phyloP scores from a whole-genome alignment of 1,284 basidiomycete genomes.

The Ceratobasidium sp. region DNA sequence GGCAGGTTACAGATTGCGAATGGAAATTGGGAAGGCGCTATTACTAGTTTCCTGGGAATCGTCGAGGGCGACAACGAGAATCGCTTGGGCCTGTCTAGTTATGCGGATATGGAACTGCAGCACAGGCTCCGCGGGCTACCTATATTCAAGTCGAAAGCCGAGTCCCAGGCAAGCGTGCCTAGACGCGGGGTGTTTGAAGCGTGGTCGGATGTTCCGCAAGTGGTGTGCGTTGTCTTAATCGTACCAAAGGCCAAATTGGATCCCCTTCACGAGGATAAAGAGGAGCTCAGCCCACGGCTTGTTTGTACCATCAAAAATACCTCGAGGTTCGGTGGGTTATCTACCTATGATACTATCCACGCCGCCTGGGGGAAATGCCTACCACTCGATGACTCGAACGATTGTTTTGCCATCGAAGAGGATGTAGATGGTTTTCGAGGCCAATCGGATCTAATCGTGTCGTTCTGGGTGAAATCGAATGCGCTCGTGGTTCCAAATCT shows the following conservation, averaged over 20 bases:
- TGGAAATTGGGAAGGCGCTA: constrained; percentile 10
- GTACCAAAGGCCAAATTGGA: constrained; percentile 13
- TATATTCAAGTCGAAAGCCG: not conserved
- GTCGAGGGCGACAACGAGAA: not conserved
- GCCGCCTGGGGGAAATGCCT: constrained; percentile 23
- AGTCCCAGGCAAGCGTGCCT: not conserved
- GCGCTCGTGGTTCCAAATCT: not conserved
- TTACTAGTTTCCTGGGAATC: not conserved
- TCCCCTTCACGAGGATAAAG: not conserved
- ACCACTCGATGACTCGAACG: not conserved
- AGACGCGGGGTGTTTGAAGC: not conserved
- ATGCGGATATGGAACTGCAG: constrained; percentile 2
- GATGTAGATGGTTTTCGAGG: constrained; percentile 7
- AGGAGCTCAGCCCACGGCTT: not conserved
- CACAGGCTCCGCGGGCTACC: constrained; percentile 7
- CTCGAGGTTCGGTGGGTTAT: not conserved
- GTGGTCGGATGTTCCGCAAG: not conserved
- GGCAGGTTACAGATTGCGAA: not conserved
- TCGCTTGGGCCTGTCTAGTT: not conserved
- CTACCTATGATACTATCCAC: constrained; percentile 5
- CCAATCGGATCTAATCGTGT: constrained; percentile 7
- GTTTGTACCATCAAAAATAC: constrained; percentile 1
- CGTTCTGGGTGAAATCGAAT: constrained; percentile 13
- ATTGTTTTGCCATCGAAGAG: constrained; percentile 21
- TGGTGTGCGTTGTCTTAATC: constrained; percentile 20